phyloP scores from a whole-genome alignment of 2,329 filamentous ascomycete genomes.

The Ophiostoma quercus region DNA sequence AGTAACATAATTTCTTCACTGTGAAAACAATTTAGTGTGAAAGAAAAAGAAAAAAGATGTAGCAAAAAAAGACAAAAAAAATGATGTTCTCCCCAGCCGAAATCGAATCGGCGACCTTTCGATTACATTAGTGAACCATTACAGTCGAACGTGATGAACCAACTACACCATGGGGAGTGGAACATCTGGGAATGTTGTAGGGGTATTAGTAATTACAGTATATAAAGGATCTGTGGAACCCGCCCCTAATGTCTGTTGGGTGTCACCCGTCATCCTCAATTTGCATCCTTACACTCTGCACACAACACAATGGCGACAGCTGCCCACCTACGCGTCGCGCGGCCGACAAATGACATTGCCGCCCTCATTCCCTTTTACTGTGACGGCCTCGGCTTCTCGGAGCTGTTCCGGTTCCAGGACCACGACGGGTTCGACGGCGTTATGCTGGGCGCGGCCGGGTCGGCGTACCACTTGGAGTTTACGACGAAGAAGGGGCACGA shows the following conservation, averaged over 20 bases:
- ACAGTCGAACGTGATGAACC: slow-evolving; percentile 19
- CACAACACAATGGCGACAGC: background rate
- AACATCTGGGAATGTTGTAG: background rate
- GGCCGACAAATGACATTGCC: slow-evolving; percentile 38
- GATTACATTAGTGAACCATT: slow-evolving; percentile 16
- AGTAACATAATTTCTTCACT: too few relatives aligned
- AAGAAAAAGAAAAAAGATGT: too few relatives aligned
- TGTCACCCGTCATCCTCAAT: too few relatives aligned
- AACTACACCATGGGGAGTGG: slow-evolving; percentile 18
- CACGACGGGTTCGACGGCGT: slow-evolving; percentile 41
- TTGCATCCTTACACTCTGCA: background rate
- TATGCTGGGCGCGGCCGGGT: slow-evolving; percentile 35
- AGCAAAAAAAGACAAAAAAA: background rate
- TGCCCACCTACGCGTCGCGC: slow-evolving; percentile 40
- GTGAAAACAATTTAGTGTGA: too few relatives aligned
- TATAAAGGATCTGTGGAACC: background rate
- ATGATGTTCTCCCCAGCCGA: slow-evolving; percentile 13
- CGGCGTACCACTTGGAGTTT: slow-evolving; percentile 42
- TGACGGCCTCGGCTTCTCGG: slow-evolving; percentile 38
- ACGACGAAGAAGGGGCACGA: slow-evolving; percentile 35
- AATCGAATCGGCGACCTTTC: slow-evolving; percentile 19
- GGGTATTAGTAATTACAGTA: too few relatives aligned
- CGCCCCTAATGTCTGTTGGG: too few relatives aligned
- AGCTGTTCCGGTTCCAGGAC: slow-evolving; percentile 34
- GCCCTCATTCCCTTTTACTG: slow-evolving; percentile 40